Evolutionary conservation across 2,329 filamentous ascomycete species (phyloP), one percentile per base, ranked within the genome.

Genomic region (Whalleya microplaca): DNA sequence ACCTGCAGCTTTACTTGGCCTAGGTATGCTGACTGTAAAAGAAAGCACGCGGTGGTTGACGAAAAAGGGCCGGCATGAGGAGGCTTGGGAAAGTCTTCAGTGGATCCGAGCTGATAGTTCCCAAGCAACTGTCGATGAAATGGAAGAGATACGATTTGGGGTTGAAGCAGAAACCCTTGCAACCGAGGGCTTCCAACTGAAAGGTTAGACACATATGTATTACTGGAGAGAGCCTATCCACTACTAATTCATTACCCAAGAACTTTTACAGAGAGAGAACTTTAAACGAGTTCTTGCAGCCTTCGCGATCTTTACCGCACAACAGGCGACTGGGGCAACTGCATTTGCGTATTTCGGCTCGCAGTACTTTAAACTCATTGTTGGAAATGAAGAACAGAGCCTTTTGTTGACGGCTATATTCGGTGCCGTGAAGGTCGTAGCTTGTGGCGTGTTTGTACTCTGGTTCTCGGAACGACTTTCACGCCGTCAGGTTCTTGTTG

Each of bases 281-380:
- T 68, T 76, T 53, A 76, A 72, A 49, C 74, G 78, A 1, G 67
- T 80, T 2, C 58, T 75, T 27, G 72, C 78, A 2, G 79, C 75
- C 0, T 75, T 77, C 43, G 73, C 74, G 0, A 70, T 83, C 45
- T 83, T 84, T 63, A 73, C 77, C 1, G 78, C 78, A 0, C 80
- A 83, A 59, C 80, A 83, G 56, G 78, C 80, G 2, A 84, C 80
- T 1, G 81, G 80, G 1, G 79, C 80, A 5, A 83, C 80, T 0
- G 80, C 81, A 0, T 76, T 83, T 61, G 80, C 80, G 12, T 82
- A 82, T 67, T 83, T 81, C 51, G 79, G 78, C 0, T 80, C 81
- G 4, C 80, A 84, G 62, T 83, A 82, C 67, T 83, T 84, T 66
- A 75, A 76, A 19, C 69, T 82, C 0, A 73, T 83, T 7, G 78